Percentiles rank a stretch among this genome's conserved stretches.
These are phyloP conservation scores for Suillus lakei DNA, from an alignment of 768 basidiomycete species.

Conservation along the genomic window DNA sequence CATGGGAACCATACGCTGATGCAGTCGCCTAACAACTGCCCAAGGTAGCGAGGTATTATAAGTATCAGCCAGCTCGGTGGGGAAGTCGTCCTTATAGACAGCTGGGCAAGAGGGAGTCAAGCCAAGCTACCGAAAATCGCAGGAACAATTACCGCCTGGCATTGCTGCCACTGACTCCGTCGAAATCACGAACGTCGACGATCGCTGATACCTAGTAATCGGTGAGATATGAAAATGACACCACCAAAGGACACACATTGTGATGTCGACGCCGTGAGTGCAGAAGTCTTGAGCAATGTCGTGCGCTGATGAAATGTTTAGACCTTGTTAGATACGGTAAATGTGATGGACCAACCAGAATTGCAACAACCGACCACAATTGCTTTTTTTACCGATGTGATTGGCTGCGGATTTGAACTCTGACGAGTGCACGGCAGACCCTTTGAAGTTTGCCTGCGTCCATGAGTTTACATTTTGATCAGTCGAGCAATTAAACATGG, in stretches of 20 bases:
- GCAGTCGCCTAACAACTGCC: conserved; percentile 19
- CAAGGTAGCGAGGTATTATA: conserved; percentile 21
- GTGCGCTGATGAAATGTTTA: conserved; percentile 25
- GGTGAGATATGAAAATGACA: conserved; percentile 8
- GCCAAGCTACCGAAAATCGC: not conserved
- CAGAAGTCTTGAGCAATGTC: conserved; percentile 44
- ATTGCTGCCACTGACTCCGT: conserved; percentile 11
- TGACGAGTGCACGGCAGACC: conserved; percentile 56
- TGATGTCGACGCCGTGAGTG: conserved; percentile 34
- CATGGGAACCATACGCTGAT: conserved; percentile 23
- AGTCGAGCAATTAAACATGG: not conserved
- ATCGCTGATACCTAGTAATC: conserved; percentile 26
- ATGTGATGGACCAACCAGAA: conserved; percentile 44
- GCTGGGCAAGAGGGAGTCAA: conserved; percentile 13
- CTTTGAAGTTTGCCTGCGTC: conserved; percentile 54
- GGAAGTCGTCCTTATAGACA: conserved; percentile 23
- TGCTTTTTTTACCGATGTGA: conserved; percentile 64
- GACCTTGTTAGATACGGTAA: not conserved
- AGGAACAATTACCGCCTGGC: conserved; percentile 13
- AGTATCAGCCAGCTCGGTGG: conserved; percentile 27
- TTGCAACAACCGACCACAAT: conserved; percentile 73
- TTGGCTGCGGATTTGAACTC: conserved; percentile 52
- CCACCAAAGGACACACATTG: conserved; percentile 21
- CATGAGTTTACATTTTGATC: not conserved
- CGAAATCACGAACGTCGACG: conserved; percentile 28